phyloP scores from a whole-genome alignment of 805 yeast genomes.

The Lipomyces yamanashiensis region DNA sequence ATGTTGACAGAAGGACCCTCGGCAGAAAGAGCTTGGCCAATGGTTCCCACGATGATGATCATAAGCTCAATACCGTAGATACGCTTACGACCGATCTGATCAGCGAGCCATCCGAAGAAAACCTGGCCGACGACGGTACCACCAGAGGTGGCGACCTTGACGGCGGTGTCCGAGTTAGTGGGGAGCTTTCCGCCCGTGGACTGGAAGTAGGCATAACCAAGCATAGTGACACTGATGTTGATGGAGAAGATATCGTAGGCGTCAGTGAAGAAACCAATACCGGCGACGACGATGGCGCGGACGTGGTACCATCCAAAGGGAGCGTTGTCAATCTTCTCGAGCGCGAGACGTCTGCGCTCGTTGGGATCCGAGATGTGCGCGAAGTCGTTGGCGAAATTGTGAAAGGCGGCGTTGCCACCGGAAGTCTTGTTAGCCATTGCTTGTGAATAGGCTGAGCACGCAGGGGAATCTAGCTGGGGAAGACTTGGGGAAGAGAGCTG shows the following conservation, averaged over 20 bases:
- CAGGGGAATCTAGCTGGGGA: neutral
- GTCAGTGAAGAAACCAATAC: conserved; percentile 93
- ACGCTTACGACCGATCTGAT: conserved; percentile 80
- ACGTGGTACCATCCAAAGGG: conserved; percentile 65
- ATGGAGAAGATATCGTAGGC: conserved; percentile 92
- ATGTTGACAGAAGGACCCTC: conserved; percentile 47
- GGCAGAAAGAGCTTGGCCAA: conserved; percentile 78
- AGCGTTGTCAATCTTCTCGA: conserved; percentile 62
- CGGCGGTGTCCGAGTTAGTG: conserved; percentile 69
- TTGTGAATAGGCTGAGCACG: neutral
- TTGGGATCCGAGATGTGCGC: conserved; percentile 62
- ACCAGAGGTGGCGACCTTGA: conserved; percentile 88
- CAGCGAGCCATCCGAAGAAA: conserved; percentile 82
- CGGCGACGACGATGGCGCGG: conserved; percentile 50
- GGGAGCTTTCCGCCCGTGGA: conserved; percentile 60
- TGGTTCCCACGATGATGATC: conserved; percentile 77
- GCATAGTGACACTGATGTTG: conserved; percentile 78
- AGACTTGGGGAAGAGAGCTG: neutral
- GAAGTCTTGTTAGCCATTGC: conserved; percentile 22
- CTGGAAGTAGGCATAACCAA: conserved; percentile 75
- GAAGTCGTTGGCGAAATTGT: conserved; percentile 58
- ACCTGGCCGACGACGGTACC: conserved; percentile 93
- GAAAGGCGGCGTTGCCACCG: conserved; percentile 64
- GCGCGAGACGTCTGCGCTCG: conserved; percentile 63
- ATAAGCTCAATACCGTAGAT: conserved; percentile 87